phyloP scores from a whole-genome alignment of 2,329 filamentous ascomycete species.

The Xylaria arbuscula region DNA sequence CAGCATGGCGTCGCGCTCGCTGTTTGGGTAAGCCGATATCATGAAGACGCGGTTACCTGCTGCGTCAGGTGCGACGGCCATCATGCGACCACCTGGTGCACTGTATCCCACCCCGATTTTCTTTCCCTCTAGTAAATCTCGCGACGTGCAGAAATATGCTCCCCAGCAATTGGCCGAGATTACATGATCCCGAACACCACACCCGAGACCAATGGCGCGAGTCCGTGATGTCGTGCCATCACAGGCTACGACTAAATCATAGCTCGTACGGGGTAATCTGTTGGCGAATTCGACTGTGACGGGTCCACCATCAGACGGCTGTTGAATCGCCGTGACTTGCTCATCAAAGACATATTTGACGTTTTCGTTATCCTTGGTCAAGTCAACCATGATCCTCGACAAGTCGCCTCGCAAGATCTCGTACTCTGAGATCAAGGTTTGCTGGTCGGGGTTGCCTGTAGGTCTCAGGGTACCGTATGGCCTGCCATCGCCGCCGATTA shows the following conservation, averaged over 20 bases:
- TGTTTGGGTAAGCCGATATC: conserved; percentile 52
- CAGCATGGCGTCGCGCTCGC: conserved; percentile 44
- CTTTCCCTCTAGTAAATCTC: conserved; percentile 54
- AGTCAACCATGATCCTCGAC: conserved; percentile 54
- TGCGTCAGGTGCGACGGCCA: conserved; percentile 52
- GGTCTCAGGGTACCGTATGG: conserved; percentile 52
- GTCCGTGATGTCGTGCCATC: conserved; percentile 61
- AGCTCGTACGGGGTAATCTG: conserved; percentile 51
- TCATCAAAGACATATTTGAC: conserved; percentile 55
- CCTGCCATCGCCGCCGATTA: conserved; percentile 54
- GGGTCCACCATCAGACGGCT: conserved; percentile 47
- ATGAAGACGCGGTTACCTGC: conserved; percentile 50
- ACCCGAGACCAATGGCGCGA: conserved; percentile 57
- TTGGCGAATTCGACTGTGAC: conserved; percentile 56
- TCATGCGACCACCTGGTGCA: conserved; percentile 53
- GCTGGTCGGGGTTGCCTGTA: conserved; percentile 54
- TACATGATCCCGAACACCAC: conserved; percentile 54
- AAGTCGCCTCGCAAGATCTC: conserved; percentile 62
- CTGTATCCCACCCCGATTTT: conserved; percentile 53
- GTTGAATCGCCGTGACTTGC: conserved; percentile 52
- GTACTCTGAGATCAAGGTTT: conserved; percentile 58
- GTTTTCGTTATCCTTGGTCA: conserved; percentile 52
- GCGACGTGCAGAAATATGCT: conserved; percentile 55
- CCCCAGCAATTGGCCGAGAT: conserved; percentile 53
- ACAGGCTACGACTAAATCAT: conserved; percentile 61